Evolutionary conservation across 352 stramenopile genomes (phyloP).

Genomic region (Phytophthora cryptogea): DNA sequence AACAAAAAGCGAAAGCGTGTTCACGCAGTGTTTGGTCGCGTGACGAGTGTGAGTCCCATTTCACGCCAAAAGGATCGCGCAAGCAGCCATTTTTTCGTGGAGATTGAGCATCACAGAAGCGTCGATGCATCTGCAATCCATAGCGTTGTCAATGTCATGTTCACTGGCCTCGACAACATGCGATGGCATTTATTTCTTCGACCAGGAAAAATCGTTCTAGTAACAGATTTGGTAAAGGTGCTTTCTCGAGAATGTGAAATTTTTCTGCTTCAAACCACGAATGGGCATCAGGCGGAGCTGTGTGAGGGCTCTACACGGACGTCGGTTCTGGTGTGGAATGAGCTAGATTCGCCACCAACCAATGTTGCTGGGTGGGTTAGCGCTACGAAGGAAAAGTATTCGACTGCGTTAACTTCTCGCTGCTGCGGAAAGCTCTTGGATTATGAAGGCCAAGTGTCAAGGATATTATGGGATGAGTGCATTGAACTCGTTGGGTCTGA

Average conservation of each 20-base stretch:
- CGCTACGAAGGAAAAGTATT: constrained; percentile 10
- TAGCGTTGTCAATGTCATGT: constrained; percentile 56
- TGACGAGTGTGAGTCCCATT: constrained; percentile 62
- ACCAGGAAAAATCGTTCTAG: constrained; percentile 42
- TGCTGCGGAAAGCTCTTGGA: constrained; percentile 32
- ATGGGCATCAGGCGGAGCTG: not conserved
- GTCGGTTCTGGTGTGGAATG: constrained; percentile 37
- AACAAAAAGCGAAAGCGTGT: constrained; percentile 39
- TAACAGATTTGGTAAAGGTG: constrained; percentile 73
- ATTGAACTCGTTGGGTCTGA: constrained; percentile 36
- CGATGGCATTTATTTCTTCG: constrained; percentile 54
- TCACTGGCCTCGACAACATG: constrained; percentile 40
- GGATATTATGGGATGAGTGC: constrained; percentile 49
- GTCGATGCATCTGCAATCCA: constrained; percentile 9
- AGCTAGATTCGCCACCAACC: not conserved
- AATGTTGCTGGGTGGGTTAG: constrained; percentile 9
- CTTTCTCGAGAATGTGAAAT: constrained; percentile 60
- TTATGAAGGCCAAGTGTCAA: constrained; percentile 39
- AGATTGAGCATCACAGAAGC: constrained; percentile 45
- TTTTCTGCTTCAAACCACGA: constrained; percentile 63
- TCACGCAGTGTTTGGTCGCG: constrained; percentile 49
- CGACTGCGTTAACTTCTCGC: constrained; percentile 4
- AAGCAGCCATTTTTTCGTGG: constrained; percentile 66
- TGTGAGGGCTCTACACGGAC: constrained; percentile 6
- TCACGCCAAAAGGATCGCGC: constrained; percentile 41